Evolutionary conservation across 1,284 basidiomycete genomes (phyloP).

Genomic region (Sphagnurus paluster): DNA sequence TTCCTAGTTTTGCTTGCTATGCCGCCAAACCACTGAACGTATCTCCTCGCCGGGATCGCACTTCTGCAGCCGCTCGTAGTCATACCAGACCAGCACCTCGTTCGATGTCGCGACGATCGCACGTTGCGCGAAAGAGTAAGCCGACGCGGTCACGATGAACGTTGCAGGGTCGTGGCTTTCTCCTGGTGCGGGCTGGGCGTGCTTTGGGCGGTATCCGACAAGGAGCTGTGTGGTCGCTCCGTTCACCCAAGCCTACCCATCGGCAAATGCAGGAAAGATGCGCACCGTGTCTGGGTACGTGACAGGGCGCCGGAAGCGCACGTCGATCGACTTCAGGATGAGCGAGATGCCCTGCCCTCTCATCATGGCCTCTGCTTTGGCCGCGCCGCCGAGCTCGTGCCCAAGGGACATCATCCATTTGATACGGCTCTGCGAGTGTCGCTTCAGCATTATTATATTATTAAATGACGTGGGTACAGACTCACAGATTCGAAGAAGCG

Average conservation of each 20-base stretch:
- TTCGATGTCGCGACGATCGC: conserved; percentile 63
- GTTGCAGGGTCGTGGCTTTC: conserved; percentile 33
- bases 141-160: conserved; percentile 51
- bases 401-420: conserved; percentile 62
- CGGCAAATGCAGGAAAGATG: conserved; percentile 16
- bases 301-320: conserved; percentile 67
- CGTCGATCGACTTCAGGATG: conserved; percentile 68
- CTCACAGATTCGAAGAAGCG: conserved; percentile 69
- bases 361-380: conserved; percentile 54
- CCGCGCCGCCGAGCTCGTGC: conserved; percentile 55
- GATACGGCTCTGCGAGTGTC: conserved; percentile 51
- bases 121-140: conserved; percentile 64
- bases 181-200: conserved; percentile 13
- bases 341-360: conserved; percentile 62
- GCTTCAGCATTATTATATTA: conserved; percentile 1
- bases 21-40: conserved; percentile 15
- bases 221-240: no score
- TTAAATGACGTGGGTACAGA: background rate
- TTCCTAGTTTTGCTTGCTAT: conserved; percentile 7
- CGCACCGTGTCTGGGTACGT: conserved; percentile 71
- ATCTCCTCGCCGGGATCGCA: conserved; percentile 54
- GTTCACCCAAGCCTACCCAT: no score
- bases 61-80: conserved; percentile 66
- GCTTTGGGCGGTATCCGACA: conserved; percentile 53
- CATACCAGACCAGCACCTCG: conserved; percentile 72